These are phyloP conservation scores for Fusarium chuoi DNA, from an alignment of 2,329 filamentous ascomycete genomes.

Conservation along the genomic window DNA sequence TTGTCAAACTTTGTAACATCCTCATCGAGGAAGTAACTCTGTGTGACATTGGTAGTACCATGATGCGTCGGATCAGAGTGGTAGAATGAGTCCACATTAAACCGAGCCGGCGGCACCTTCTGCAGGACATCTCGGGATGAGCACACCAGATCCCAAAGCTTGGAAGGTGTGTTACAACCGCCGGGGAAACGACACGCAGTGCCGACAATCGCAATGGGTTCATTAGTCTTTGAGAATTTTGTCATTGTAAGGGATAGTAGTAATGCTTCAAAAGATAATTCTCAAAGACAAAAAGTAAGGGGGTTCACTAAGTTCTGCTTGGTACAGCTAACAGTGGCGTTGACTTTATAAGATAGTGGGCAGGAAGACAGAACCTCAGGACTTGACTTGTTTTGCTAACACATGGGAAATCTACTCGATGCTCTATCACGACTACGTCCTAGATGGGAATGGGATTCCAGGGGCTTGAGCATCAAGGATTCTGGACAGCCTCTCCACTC, in stretches of 20 bases:
- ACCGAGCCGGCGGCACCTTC: background rate
- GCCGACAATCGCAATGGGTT: conserved; percentile 10
- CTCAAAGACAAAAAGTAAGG: background rate
- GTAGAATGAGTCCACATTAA: conserved; percentile 11
- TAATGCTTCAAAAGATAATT: background rate
- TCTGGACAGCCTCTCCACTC: background rate
- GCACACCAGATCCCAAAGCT: conserved; percentile 12
- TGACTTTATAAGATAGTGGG: background rate
- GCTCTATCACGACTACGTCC: background rate
- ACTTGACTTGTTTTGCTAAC: background rate
- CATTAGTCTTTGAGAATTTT: background rate
- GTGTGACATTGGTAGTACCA: conserved; percentile 5
- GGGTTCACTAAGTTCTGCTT: background rate
- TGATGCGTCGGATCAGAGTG: background rate
- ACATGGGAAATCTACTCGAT: background rate
- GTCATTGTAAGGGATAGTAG: background rate
- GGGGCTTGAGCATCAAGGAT: background rate
- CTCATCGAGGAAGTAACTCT: conserved; percentile 1
- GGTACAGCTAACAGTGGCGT: background rate
- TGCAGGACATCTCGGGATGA: conserved; percentile 2
- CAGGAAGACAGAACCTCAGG: background rate
- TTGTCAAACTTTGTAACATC: conserved; percentile 15
- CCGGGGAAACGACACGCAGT: conserved; percentile 9
- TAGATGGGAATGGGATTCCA: background rate
- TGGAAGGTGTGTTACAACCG: background rate